Conservation (phyloP, 2,329 filamentous ascomycete genomes). For the Hypoxylon sp. region DNA sequence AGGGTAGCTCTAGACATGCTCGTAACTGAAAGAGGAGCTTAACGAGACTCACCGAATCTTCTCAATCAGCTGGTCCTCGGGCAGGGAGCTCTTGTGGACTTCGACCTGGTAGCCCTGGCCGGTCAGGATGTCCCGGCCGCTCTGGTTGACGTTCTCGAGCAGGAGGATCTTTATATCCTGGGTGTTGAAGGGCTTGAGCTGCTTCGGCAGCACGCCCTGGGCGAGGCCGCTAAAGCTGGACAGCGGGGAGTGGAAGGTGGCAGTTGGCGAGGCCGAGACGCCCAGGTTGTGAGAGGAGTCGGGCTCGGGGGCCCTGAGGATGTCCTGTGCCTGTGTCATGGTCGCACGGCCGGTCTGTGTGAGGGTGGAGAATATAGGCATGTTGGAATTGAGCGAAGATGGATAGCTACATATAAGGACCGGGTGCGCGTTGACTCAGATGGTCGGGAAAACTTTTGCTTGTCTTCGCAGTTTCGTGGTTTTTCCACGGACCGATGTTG, state of each 20-base stretch:
- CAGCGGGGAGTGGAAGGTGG: slow-evolving; percentile 74
- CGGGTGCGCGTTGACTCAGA: slow-evolving; percentile 26
- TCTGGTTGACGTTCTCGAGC: slow-evolving; percentile 94
- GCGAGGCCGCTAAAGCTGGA: slow-evolving; percentile 64
- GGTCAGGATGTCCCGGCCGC: slow-evolving; percentile 81
- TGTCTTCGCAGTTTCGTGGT: background rate
- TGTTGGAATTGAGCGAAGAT: slow-evolving; percentile 8
- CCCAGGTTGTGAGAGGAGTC: slow-evolving; percentile 66
- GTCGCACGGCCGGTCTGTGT: slow-evolving; percentile 8
- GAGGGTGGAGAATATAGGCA: slow-evolving; percentile 1
- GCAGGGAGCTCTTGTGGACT: slow-evolving; percentile 83
- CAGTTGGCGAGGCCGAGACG: slow-evolving; percentile 77
- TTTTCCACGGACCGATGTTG: background rate
- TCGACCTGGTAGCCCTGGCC: slow-evolving; percentile 97
- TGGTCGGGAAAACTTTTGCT: slow-evolving; percentile 29
- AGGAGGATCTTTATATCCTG: slow-evolving; percentile 96
- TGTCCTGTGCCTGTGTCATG: slow-evolving; percentile 60
- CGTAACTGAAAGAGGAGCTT: background rate
- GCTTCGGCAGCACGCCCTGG: slow-evolving; percentile 65
- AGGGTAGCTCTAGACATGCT: background rate
- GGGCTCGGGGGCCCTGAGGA: slow-evolving; percentile 49
- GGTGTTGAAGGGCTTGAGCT: slow-evolving; percentile 93
- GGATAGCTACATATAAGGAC: slow-evolving; percentile 21
- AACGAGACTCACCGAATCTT: slow-evolving; percentile 84
- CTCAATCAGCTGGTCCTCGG: slow-evolving; percentile 92